phyloP scores from a whole-genome alignment of 78 protist genomes.

The Isochrysis galbana region DNA sequence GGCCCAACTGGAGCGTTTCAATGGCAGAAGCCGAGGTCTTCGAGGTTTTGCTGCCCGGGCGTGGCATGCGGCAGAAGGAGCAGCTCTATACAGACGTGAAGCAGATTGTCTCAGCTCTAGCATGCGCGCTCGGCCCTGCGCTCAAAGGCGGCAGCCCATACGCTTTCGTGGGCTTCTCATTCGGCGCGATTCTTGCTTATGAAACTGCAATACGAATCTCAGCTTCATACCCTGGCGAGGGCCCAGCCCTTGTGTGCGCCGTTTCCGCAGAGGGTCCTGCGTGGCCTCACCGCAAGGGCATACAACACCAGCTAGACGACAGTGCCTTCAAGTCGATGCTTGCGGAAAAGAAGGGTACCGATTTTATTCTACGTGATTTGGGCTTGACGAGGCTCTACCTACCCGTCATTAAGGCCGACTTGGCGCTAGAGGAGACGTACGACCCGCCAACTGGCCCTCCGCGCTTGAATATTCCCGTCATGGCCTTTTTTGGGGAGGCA shows the following conservation, averaged over 20 bases:
- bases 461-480: background rate
- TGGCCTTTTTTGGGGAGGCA: background rate
- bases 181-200: background rate
- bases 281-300: background rate
- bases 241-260: background rate
- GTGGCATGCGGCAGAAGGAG: background rate
- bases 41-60: background rate
- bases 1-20: background rate
- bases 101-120: background rate
- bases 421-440: slow-evolving; percentile 1
- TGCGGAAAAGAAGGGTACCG: background rate
- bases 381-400: background rate
- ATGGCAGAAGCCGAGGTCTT: background rate
- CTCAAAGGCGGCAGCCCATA: background rate
- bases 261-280: background rate
- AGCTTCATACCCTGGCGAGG: background rate
- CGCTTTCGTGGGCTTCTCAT: background rate
- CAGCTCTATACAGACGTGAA: background rate
- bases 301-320: background rate
- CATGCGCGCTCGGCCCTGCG: background rate
- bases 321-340: background rate
- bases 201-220: background rate
- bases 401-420: background rate
- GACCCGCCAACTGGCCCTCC: background rate
- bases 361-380: background rate